Evolutionary conservation across 306 rosid species (phyloP), one percentile per base, ranked within the genome.

Genomic region (Ormosia semicastrata): DNA sequence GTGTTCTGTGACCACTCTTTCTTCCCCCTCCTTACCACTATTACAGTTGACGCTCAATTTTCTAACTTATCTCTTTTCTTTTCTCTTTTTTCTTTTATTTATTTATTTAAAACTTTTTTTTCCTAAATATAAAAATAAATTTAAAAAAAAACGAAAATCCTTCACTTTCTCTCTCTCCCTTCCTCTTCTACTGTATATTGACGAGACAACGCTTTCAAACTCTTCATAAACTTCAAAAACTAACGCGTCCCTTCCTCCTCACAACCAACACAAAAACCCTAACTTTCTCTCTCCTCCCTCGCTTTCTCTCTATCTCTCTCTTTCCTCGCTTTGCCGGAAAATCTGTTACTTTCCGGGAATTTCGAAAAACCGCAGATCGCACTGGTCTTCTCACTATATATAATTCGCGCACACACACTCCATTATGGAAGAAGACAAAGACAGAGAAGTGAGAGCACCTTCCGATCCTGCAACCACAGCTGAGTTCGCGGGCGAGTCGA

Each of bases 201-300:
- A 89, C 87, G 87, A 82, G 92, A 88, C 91, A 63, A 73, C 82
- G 84, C 93, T 87, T 81, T 85, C 86, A 52, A 77, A 57, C 83
- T 81, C 86, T 82, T 81, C 80, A 87, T 83, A 87, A 88, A 85
- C 86, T 85, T 84, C 81, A 86, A 83, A 88, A 87, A 77, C 91
- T 70, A 87, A 87, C 89, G 87, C 93, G 85, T 92, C 90, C 84
- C 89, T 89, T 89, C 91, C 87, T 85, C 54, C 62, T 62, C 87
- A 8, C 88, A 78, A 87, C 87, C 78, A 86, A 62, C 87, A 43
- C 87, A 18, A 41, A 88, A 93, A 86, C 94, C 94, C 94, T 91
- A 91, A 80, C 36, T 57, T 53, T 71, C 80, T 74, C 81, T 71
- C 74, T 58, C 80, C 17, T 62, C 66, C 2, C 82, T 59, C 41